Percentiles rank a stretch among this genome's conserved stretches.
phyloP scores from a whole-genome alignment of 345 rosid genomes.

The Mercurialis annua region DNA sequence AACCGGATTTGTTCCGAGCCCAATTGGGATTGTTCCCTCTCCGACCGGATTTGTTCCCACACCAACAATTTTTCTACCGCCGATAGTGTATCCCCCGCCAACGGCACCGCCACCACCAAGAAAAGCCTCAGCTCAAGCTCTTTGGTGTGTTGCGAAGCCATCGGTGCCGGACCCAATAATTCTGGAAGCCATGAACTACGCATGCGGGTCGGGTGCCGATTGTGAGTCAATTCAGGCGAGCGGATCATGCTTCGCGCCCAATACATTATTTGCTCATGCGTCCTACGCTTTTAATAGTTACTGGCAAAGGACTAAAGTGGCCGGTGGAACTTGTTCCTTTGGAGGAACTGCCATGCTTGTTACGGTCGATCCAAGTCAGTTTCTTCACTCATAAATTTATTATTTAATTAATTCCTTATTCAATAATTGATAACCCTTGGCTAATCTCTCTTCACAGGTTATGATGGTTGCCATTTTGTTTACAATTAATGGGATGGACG shows the following conservation, averaged over 20 bases:
- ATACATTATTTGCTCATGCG: constrained; percentile 75
- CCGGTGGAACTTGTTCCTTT: constrained; percentile 81
- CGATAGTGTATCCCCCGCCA: constrained; percentile 77
- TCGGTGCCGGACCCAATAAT: constrained; percentile 93
- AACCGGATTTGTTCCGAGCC: constrained; percentile 8
- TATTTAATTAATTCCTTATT: too few species aligned
- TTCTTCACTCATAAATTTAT: background rate
- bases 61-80: constrained; percentile 60
- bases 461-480: too few species aligned
- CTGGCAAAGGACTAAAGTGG: constrained; percentile 76
- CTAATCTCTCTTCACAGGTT: too few species aligned
- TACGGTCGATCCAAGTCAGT: constrained; percentile 85
- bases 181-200: constrained; percentile 91
- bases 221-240: constrained; percentile 62
- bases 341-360: constrained; percentile 95
- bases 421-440: too few species aligned
- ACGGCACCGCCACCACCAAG: constrained; percentile 58
- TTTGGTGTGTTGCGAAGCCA: constrained; percentile 95
- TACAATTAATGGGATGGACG: too few species aligned
- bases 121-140: constrained; percentile 36
- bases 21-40: constrained; percentile 15
- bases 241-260: constrained; percentile 73
- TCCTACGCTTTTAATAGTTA: constrained; percentile 91
- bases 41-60: constrained; percentile 35
- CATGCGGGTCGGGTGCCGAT: constrained; percentile 88